These are phyloP conservation scores for Piromyces finnis DNA, from an alignment of 192 early-diverging fungal species.

Conservation along the genomic window DNA sequence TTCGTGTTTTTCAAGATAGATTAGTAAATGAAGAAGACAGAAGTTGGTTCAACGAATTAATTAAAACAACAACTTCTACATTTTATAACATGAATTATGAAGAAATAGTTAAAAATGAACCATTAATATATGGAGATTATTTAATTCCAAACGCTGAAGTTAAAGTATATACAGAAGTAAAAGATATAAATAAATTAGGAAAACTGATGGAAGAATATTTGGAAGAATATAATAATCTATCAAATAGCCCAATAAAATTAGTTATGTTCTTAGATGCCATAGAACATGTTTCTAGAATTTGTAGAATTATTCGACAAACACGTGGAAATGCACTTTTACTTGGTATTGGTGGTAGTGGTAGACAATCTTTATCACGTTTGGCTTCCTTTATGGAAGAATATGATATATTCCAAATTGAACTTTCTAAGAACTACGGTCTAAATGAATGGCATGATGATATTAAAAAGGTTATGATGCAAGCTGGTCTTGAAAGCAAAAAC, in stretches of 20 bases:
- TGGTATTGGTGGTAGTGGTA: constrained; percentile 36
- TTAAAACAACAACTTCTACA: neutral
- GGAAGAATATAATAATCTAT: constrained; percentile 41
- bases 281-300: constrained; percentile 33
- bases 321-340: constrained; percentile 37
- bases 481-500: constrained; percentile 43
- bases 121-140: constrained; percentile 41
- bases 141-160: constrained; percentile 31
- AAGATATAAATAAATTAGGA: constrained; percentile 31
- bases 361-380: constrained; percentile 32
- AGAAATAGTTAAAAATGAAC: constrained; percentile 5
- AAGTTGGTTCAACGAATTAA: constrained; percentile 22
- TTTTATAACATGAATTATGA: neutral
- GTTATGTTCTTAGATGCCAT: constrained; percentile 42
- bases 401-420: constrained; percentile 32
- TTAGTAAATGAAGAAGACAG: constrained; percentile 33
- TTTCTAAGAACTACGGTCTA: constrained; percentile 29
- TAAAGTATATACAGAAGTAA: constrained; percentile 27
- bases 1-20: constrained; percentile 35
- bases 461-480: constrained; percentile 24
- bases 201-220: constrained; percentile 36
- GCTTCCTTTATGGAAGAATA: constrained; percentile 39
- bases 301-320: constrained; percentile 33
- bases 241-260: constrained; percentile 27
- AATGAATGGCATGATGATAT: constrained; percentile 37